Percentiles rank a stretch among this genome's conserved stretches.
Conservation (phyloP, 306 rosid genomes). For the Herpetospermum pedunculosum region DNA sequence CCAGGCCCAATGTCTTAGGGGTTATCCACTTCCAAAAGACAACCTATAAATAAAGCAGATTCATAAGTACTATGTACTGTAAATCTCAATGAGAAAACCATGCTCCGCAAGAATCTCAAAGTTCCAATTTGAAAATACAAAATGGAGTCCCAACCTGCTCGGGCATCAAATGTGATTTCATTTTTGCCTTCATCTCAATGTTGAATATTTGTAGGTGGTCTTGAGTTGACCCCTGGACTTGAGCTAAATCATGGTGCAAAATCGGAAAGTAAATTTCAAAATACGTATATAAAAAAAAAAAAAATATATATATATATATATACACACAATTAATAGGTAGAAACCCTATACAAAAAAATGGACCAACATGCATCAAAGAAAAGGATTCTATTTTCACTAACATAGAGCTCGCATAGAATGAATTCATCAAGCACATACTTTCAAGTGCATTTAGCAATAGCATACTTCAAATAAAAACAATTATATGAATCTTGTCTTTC, state of each 20-base stretch:
- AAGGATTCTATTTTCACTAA: background rate
- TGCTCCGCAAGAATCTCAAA: background rate
- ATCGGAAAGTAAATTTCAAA: background rate
- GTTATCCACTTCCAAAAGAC: conserved; percentile 99
- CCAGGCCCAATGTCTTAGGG: conserved; percentile 84
- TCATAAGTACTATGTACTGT: conserved; percentile 8
- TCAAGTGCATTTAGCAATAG: background rate
- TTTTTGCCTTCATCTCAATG: conserved; percentile 88
- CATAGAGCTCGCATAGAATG: background rate
- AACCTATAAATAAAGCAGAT: conserved; percentile 35
- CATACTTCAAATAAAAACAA: background rate
- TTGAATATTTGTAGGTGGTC: conserved; percentile 96
- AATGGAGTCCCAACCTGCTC: conserved; percentile 64
- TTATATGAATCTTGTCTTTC: background rate
- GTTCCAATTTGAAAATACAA: background rate
- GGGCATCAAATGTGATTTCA: conserved; percentile 91
- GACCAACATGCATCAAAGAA: background rate
- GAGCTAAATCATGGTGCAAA: conserved; percentile 44
- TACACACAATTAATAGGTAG: background rate
- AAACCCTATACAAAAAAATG: conserved; percentile 12
- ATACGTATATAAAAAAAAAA: background rate
- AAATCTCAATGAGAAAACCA: background rate
- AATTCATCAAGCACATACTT: background rate
- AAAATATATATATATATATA: background rate
- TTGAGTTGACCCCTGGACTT: conserved; percentile 95